Base-by-base conservation (phyloP, 2,329 filamentous ascomycete genomes). In the Apiospora rasikravindrae region DNA sequence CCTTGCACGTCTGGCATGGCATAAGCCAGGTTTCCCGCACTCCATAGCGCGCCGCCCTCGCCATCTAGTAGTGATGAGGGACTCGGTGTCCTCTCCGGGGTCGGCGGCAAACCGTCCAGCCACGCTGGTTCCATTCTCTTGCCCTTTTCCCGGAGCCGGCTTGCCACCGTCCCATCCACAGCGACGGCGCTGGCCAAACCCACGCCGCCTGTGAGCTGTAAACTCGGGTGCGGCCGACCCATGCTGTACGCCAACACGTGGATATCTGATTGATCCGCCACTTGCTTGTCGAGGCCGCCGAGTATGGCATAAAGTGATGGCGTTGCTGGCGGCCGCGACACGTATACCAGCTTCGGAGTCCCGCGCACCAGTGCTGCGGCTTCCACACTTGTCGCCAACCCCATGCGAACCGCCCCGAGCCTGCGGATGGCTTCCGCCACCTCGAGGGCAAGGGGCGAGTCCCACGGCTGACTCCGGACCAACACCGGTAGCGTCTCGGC, bases 371-470 rank as follows among this genome's bases (percentile, higher is more conserved):
- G 70, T 2, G 75, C 75, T 0, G 82, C 81, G 0, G 82, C 81
- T 16, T 82, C 80, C 0, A 83, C 80, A 5, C 79, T 76, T 1
- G 83, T 24, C 0, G 82, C 85, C 5, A 92, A 81, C 0, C 89
- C 89, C 89, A 92, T 92, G 11, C 82, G 83, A 0, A 88, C 85
- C 0, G 88, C 88, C 0, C 86, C 90, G 71, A 84, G 81, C 45
- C 81, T 83, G 2, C 90, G 84, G 67, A 92, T 89, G 0, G 80
- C 79, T 75, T 92, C 84, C 24, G 90, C 81, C 40, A 45, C 40
- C 24, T 45, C 40, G 24, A 45, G 66, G 6, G 40, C 19, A 0
- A 45, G n/a, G 0, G 80, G 64, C 1, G 73, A 75, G 0, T 78
- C 69, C 13, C 80, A 2, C 74, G 75, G 53, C 29, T 61, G 29